Conservation (phyloP, 331 rosid species). For the Acacia concinna region DNA sequence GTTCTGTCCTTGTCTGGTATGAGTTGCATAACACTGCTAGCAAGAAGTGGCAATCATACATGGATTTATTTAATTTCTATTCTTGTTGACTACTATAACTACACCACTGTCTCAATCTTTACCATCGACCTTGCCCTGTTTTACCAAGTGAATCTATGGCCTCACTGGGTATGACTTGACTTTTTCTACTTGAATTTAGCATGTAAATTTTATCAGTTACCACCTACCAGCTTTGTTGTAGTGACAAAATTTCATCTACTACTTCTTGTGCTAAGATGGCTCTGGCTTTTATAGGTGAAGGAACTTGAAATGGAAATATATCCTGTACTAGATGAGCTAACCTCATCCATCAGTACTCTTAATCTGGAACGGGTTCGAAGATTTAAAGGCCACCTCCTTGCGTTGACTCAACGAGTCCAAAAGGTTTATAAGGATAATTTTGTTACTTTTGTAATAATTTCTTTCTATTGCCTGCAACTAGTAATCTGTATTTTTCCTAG, state of each 20-base stretch:
- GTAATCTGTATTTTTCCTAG: slow-evolving; percentile 47
- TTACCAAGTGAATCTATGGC: slow-evolving; percentile 8
- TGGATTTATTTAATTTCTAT: slow-evolving; percentile 1
- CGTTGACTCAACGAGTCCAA: slow-evolving; percentile 92
- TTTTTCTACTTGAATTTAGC: slow-evolving; percentile 9
- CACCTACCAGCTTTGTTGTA: not conserved
- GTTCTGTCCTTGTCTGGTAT: not conserved
- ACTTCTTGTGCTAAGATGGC: slow-evolving; percentile 28
- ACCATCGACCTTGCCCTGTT: not conserved
- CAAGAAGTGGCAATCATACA: not conserved
- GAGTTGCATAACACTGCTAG: not conserved
- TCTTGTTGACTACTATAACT: not conserved
- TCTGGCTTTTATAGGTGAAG: slow-evolving; percentile 58
- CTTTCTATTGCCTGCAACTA: slow-evolving; percentile 9
- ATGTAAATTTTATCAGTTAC: slow-evolving; percentile 1
- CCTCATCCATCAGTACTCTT: slow-evolving; percentile 73
- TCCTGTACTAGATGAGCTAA: slow-evolving; percentile 86
- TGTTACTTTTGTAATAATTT: slow-evolving; percentile 15
- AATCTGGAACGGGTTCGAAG: slow-evolving; percentile 90
- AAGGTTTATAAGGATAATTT: slow-evolving; percentile 53
- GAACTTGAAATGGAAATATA: slow-evolving; percentile 76
- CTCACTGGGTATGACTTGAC: slow-evolving; percentile 14
- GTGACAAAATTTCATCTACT: slow-evolving; percentile 27
- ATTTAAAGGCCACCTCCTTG: slow-evolving; percentile 93
- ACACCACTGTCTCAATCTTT: not conserved